These are phyloP conservation scores for Globisporangium polare DNA, from an alignment of 352 stramenopile species.

Conservation along the genomic window DNA sequence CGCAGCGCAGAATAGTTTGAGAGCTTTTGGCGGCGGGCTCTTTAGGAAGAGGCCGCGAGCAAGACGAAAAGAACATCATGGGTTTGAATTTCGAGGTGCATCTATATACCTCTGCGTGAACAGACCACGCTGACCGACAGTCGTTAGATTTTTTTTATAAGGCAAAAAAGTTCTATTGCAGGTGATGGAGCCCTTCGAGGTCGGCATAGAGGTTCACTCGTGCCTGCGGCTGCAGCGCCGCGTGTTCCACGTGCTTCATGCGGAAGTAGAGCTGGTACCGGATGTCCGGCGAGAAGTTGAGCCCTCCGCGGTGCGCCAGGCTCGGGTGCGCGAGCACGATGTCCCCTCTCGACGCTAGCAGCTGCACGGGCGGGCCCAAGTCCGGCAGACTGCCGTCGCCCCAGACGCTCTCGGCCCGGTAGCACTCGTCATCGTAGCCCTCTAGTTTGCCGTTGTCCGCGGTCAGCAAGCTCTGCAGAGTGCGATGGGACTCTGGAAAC, in stretches of 20 bases:
- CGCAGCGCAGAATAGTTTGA: constrained; percentile 48
- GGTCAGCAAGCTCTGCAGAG: constrained; percentile 46
- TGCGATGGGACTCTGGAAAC: constrained; percentile 58
- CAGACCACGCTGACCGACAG: background rate
- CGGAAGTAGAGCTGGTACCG: constrained; percentile 84
- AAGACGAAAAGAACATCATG: background rate
- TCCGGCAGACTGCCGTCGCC: constrained; percentile 67
- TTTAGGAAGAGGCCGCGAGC: constrained; percentile 9
- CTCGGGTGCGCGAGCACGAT: constrained; percentile 74
- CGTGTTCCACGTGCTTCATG: constrained; percentile 65
- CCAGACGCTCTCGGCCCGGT: constrained; percentile 68
- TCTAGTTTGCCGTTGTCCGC: constrained; percentile 42
- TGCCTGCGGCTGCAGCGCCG: constrained; percentile 25
- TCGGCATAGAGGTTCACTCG: constrained; percentile 41
- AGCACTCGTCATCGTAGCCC: constrained; percentile 57
- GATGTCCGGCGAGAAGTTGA: constrained; percentile 81
- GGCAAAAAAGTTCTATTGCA: constrained; percentile 5
- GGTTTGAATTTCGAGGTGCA: background rate
- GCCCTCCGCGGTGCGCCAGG: constrained; percentile 64
- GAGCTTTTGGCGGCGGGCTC: background rate
- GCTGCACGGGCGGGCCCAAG: constrained; percentile 53
- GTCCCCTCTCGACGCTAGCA: constrained; percentile 52
- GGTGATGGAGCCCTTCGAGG: constrained; percentile 45
- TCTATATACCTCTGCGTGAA: background rate
- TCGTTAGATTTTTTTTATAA: constrained; percentile 12